Percentiles rank a stretch among this genome's conserved stretches.
phyloP scores from a whole-genome alignment of 139 green algal species.

The Yamagishiella unicocca region DNA sequence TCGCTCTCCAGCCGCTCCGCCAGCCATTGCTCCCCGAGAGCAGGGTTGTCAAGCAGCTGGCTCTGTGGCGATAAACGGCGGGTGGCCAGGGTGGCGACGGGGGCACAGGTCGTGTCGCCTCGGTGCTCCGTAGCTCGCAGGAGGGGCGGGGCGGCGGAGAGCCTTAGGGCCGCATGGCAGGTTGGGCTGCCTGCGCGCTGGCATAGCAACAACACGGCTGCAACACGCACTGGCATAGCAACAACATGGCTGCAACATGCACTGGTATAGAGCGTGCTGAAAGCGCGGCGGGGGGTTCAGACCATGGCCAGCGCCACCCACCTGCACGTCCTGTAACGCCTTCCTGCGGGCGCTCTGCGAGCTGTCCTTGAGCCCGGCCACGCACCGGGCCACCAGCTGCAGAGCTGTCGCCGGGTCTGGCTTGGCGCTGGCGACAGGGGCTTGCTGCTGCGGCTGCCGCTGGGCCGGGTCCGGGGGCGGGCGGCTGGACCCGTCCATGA shows the following conservation, averaged over 20 bases:
- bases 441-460: neutral
- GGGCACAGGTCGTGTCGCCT: neutral
- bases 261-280: too few species aligned
- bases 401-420: neutral
- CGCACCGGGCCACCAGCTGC: conserved; percentile 24
- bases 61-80: too few species aligned
- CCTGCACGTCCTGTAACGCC: conserved; percentile 54
- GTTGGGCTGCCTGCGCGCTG: too few species aligned
- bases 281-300: too few species aligned
- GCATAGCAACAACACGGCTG: too few species aligned
- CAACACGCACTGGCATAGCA: too few species aligned
- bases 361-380: conserved; percentile 41
- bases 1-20: conserved; percentile 19
- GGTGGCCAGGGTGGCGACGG: neutral
- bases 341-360: conserved; percentile 17
- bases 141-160: too few species aligned
- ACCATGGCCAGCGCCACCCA: neutral
- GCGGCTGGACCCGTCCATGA: neutral
- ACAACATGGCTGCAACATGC: too few species aligned
- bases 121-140: too few species aligned
- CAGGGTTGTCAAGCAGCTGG: conserved; percentile 28
- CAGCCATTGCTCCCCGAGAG: conserved; percentile 14
- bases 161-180: too few species aligned
- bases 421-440: neutral
- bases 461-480: neutral